phyloP scores from a whole-genome alignment of 805 yeast genomes.

The Wickerhamiella occidentalis region DNA sequence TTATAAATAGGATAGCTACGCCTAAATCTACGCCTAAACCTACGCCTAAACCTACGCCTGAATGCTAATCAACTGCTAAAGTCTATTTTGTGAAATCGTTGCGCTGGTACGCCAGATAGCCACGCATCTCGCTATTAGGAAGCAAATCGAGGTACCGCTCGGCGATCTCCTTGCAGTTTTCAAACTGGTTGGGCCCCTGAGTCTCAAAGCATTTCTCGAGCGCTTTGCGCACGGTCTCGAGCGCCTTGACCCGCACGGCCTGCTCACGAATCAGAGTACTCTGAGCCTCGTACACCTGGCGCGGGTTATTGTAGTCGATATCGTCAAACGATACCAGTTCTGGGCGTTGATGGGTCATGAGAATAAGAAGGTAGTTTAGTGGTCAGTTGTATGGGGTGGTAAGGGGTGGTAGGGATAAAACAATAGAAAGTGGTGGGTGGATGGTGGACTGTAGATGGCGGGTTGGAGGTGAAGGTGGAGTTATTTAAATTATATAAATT shows the following conservation, averaged over 20 bases:
- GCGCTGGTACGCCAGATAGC: constrained; percentile 77
- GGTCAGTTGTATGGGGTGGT: background rate
- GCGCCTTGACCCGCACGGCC: constrained; percentile 56
- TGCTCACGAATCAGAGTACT: constrained; percentile 68
- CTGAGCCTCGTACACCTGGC: constrained; percentile 60
- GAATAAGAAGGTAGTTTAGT: background rate
- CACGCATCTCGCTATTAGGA: constrained; percentile 54
- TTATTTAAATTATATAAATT: too few relatives aligned
- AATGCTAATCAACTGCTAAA: too few relatives aligned
- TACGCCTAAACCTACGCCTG: too few relatives aligned
- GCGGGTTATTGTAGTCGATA: constrained; percentile 57
- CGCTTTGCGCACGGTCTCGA: constrained; percentile 60
- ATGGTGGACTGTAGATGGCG: too few relatives aligned
- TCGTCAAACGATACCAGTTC: constrained; percentile 74
- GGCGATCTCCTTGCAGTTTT: constrained; percentile 70
- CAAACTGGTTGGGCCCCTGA: constrained; percentile 55
- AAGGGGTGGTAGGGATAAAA: background rate
- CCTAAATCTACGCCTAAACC: too few relatives aligned
- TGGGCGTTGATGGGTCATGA: constrained; percentile 32
- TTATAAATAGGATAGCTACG: background rate
- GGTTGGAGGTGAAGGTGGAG: too few relatives aligned
- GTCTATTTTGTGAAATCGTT: constrained; percentile 63
- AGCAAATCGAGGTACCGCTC: constrained; percentile 58
- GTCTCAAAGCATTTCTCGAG: constrained; percentile 56
- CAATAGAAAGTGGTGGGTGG: too few relatives aligned